Evolutionary conservation across 2,329 filamentous ascomycete genomes (phyloP).

Genomic region (Alternaria sp.): DNA sequence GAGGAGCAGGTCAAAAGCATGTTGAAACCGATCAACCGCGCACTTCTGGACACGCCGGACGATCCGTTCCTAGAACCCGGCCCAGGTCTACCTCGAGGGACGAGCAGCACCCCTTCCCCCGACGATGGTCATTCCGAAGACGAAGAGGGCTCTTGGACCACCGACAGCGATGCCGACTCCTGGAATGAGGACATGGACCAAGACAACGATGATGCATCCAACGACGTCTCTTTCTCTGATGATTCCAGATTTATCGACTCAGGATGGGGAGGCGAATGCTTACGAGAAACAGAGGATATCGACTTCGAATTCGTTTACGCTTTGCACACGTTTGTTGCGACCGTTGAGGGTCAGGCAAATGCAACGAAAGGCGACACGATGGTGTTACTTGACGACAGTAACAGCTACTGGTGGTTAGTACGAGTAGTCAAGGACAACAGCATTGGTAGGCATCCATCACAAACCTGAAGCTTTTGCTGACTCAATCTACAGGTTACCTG

Average conservation of each 20-base stretch:
- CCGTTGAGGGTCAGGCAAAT: constrained; percentile 97
- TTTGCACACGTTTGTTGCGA: constrained; percentile 95
- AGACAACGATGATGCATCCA: constrained; percentile 63
- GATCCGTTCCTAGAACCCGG: constrained; percentile 19
- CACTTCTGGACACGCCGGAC: constrained; percentile 29
- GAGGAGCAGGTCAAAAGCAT: constrained; percentile 47
- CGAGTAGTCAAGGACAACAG: constrained; percentile 96
- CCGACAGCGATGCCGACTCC: constrained; percentile 48
- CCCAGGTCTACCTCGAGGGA: constrained; percentile 2
- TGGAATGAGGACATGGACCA: constrained; percentile 43
- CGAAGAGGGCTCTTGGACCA: constrained; percentile 42
- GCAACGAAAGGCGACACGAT: constrained; percentile 98
- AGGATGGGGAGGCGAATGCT: constrained; percentile 80
- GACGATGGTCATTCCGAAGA: constrained; percentile 9
- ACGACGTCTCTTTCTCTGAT: constrained; percentile 62
- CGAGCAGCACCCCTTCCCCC: constrained; percentile 19
- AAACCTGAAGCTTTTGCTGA: neutral
- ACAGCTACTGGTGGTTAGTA: constrained; percentile 99
- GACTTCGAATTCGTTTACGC: constrained; percentile 99
- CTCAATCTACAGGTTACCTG: constrained; percentile 76
- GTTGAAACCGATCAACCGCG: constrained; percentile 52
- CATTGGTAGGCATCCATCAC: constrained; percentile 65
- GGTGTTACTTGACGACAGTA: constrained; percentile 97
- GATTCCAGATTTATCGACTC: constrained; percentile 71
- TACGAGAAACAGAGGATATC: constrained; percentile 95